Percentiles rank a stretch among this genome's conserved stretches.
These are phyloP conservation scores for Proliferodiscus dingleyae DNA, from an alignment of 2,329 filamentous ascomycete species.

Conservation along the genomic window DNA sequence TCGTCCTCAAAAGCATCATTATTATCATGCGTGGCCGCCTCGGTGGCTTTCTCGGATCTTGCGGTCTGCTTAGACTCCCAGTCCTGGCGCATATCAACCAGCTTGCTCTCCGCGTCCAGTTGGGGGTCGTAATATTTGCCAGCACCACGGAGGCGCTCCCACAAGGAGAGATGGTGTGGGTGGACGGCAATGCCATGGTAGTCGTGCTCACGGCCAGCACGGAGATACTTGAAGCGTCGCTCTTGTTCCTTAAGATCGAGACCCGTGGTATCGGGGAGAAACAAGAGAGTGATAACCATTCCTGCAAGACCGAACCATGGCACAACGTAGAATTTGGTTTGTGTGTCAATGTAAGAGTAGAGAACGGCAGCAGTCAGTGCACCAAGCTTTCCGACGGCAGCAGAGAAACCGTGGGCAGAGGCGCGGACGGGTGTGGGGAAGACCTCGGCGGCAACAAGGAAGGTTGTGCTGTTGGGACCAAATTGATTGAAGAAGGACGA, in stretches of 20 bases:
- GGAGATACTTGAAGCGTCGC: constrained; percentile 85
- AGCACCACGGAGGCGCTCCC: constrained; percentile 75
- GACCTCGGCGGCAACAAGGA: constrained; percentile 94
- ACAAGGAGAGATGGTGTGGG: constrained; percentile 79
- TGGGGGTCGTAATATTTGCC: constrained; percentile 81
- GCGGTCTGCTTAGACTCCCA: constrained; percentile 53
- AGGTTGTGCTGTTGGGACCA: constrained; percentile 87
- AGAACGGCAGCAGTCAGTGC: constrained; percentile 81
- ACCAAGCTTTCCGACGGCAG: constrained; percentile 82
- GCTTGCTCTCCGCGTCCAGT: constrained; percentile 76
- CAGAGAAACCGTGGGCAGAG: constrained; percentile 91
- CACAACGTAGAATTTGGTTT: constrained; percentile 84
- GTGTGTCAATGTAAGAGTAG: constrained; percentile 89
- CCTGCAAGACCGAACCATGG: constrained; percentile 92
- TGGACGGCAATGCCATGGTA: constrained; percentile 95
- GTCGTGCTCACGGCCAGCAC: constrained; percentile 67
- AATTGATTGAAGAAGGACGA: constrained; percentile 99
- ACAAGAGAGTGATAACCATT: constrained; percentile 75
- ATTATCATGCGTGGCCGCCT: constrained; percentile 20
- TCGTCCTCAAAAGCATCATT: constrained; percentile 12
- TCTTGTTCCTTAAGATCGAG: constrained; percentile 97
- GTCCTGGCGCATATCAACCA: constrained; percentile 70
- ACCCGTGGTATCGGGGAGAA: constrained; percentile 94
- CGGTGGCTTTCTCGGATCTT: constrained; percentile 35
- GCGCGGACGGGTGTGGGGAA: constrained; percentile 92